Percentiles rank a stretch among this genome's conserved stretches.
phyloP scores from a whole-genome alignment of 2,329 filamentous ascomycete species.

The Fusarium nematophilum region DNA sequence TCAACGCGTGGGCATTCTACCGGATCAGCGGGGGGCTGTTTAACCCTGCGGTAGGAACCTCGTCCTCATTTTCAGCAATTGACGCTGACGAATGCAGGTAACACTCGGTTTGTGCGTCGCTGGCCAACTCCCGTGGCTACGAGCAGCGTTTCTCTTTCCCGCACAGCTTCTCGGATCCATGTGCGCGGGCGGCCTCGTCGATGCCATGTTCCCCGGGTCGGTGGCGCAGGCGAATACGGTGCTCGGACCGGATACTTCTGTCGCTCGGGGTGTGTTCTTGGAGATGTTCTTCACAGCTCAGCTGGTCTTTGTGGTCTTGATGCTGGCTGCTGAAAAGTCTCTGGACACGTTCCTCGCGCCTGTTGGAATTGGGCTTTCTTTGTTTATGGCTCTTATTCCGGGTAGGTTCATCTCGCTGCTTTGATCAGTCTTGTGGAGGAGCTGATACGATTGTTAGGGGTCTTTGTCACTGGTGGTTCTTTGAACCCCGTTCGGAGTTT shows the following conservation, averaged over 20 bases:
- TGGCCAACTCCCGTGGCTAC: constrained; percentile 32
- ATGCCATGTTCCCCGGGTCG: constrained; percentile 64
- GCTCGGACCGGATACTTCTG: constrained; percentile 60
- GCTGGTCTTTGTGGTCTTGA: constrained; percentile 70
- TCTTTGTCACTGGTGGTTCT: constrained; percentile 52
- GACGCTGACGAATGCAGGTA: constrained; percentile 16
- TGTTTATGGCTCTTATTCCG: constrained; percentile 66
- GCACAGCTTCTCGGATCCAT: constrained; percentile 68
- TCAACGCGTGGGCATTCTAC: constrained; percentile 66
- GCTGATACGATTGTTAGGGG: constrained; percentile 18
- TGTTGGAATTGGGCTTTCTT: constrained; percentile 73
- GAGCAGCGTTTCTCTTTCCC: constrained; percentile 55
- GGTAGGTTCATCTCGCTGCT: constrained; percentile 16
- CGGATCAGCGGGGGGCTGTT: constrained; percentile 61
- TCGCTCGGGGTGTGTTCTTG: constrained; percentile 69
- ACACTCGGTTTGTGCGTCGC: constrained; percentile 36
- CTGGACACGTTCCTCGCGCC: constrained; percentile 75
- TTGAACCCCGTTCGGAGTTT: constrained; percentile 61
- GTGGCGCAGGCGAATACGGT: constrained; percentile 61
- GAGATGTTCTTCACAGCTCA: constrained; percentile 72
- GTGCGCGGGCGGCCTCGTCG: constrained; percentile 65
- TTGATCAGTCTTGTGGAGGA: too few species aligned
- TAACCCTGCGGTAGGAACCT: constrained; percentile 47
- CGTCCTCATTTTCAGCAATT: not conserved
- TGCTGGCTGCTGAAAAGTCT: constrained; percentile 77